A percentile compares a stretch with the other conserved stretches of the same genome.
Conservation (phyloP, 1,284 basidiomycete species). For the Porodaedalea pini region DNA sequence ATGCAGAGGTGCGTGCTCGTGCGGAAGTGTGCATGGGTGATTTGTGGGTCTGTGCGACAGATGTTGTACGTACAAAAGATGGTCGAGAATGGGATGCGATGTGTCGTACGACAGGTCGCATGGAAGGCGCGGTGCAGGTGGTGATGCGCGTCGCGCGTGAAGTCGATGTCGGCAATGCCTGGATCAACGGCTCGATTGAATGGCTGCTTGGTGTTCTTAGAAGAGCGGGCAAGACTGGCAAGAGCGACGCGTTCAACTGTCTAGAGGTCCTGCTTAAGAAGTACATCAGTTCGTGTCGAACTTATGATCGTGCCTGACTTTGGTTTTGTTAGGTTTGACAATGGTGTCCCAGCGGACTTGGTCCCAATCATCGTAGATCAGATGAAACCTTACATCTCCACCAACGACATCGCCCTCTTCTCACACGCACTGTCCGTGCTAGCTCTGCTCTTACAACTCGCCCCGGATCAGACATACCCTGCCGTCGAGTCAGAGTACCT, state of each 20-base stretch:
- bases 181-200: constrained; percentile 77
- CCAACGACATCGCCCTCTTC: constrained; percentile 72
- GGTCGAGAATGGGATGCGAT: constrained; percentile 79
- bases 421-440: constrained; percentile 72
- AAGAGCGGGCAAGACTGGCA: constrained; percentile 77
- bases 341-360: constrained; percentile 57
- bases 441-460: constrained; percentile 65
- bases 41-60: constrained; percentile 83
- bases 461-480: constrained; percentile 63
- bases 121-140: constrained; percentile 68
- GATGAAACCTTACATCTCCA: constrained; percentile 70
- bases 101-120: constrained; percentile 72
- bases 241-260: constrained; percentile 78
- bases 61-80: constrained; percentile 56
- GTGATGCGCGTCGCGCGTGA: constrained; percentile 69
- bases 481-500: constrained; percentile 72
- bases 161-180: constrained; percentile 65
- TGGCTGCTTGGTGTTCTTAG: constrained; percentile 78
- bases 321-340: constrained; percentile 51
- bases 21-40: constrained; percentile 84
- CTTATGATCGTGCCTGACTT: constrained; percentile 13
- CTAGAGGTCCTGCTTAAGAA: constrained; percentile 71
- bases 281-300: constrained; percentile 34
- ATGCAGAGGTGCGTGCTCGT: constrained; percentile 83
- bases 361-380: constrained; percentile 65